Evolutionary conservation across 805 yeast genomes (phyloP).

Genomic region (Lachancea quebecensis): DNA sequence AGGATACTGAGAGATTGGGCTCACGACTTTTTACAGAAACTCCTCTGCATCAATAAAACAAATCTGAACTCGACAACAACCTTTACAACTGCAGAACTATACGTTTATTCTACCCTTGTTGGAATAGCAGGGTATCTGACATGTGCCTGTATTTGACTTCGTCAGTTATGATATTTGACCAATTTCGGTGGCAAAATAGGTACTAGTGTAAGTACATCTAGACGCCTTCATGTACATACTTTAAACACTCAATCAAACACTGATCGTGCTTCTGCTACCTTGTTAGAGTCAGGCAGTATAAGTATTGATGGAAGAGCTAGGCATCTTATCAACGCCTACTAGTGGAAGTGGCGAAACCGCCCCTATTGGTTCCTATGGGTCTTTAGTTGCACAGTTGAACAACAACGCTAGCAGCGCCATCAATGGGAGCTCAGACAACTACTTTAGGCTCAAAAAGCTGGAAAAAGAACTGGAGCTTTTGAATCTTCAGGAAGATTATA

Average conservation of each 20-base stretch:
- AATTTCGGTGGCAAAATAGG: constrained; percentile 15
- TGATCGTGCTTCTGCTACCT: background rate
- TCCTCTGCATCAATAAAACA: background rate
- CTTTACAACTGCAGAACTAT: constrained; percentile 12
- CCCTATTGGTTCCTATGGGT: constrained; percentile 25
- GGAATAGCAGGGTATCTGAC: background rate
- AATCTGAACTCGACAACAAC: constrained; percentile 7
- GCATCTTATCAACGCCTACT: constrained; percentile 34
- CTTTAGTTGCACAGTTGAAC: constrained; percentile 28
- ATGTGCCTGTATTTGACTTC: constrained; percentile 5
- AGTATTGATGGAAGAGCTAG: constrained; percentile 54
- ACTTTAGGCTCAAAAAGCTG: constrained; percentile 75
- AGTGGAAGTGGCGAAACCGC: constrained; percentile 31
- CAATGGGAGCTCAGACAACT: constrained; percentile 52
- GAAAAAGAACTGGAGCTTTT: constrained; percentile 86
- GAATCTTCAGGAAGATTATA: constrained; percentile 87
- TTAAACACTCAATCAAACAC: background rate
- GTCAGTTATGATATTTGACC: background rate
- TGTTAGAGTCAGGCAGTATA: background rate
- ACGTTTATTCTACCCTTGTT: constrained; percentile 7
- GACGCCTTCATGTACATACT: background rate
- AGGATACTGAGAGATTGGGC: constrained; percentile 1
- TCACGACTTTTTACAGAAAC: background rate
- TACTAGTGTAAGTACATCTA: background rate
- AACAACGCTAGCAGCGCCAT: constrained; percentile 13